A percentile compares a stretch with the other conserved stretches of the same genome.
Conservation (phyloP, 2,329 filamentous ascomycete genomes). For the Zasmidium angulare region DNA sequence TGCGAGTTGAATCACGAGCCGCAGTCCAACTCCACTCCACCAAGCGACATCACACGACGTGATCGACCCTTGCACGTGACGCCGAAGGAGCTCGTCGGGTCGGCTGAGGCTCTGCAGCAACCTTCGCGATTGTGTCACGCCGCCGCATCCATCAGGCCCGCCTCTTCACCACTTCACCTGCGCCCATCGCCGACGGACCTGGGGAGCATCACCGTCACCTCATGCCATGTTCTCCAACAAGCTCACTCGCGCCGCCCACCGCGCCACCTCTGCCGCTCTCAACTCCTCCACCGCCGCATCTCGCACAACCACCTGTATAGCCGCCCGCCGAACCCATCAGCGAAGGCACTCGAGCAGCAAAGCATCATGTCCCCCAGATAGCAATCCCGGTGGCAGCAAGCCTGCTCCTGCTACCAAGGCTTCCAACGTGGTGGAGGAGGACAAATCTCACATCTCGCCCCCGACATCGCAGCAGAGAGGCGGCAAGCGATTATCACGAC, state of each 20-base stretch:
- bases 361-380: conserved; percentile 47
- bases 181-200: background rate
- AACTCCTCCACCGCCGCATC: conserved; percentile 33
- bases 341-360: conserved; percentile 53
- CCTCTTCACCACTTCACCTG: background rate
- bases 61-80: too few species aligned
- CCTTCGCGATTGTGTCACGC: conserved; percentile 1
- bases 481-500: conserved; percentile 18
- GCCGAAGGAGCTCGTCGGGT: too few species aligned
- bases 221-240: conserved; percentile 34
- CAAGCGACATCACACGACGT: too few species aligned
- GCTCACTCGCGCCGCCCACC: conserved; percentile 32
- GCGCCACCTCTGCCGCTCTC: conserved; percentile 26
- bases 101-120: too few species aligned
- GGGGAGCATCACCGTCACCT: background rate
- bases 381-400: conserved; percentile 29
- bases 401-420: conserved; percentile 29
- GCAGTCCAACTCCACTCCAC: too few species aligned
- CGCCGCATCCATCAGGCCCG: background rate
- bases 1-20: too few species aligned
- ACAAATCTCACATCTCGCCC: conserved; percentile 14
- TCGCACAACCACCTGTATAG: conserved; percentile 32
- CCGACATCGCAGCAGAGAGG: conserved; percentile 19
- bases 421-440: conserved; percentile 11
- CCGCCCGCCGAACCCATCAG: conserved; percentile 43